phyloP scores from a whole-genome alignment of 108 stramenopile genomes.

The Parmales sp. region DNA sequence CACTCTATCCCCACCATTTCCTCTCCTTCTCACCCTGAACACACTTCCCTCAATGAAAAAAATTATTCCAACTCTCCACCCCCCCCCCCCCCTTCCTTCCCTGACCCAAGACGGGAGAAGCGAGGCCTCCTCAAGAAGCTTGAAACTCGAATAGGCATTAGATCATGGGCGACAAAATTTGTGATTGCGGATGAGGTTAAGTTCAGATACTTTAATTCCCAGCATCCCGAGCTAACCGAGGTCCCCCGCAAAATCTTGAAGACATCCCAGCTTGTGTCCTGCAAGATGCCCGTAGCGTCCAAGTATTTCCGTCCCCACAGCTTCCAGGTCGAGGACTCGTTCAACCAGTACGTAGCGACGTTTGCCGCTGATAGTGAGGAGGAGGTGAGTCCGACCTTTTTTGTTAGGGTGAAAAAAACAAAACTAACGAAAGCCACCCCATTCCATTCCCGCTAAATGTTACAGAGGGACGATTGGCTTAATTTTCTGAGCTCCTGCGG shows the following conservation, averaged over 20 bases:
- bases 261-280: background rate
- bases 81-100: too few species aligned
- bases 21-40: too few species aligned
- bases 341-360: background rate
- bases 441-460: too few species aligned
- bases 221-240: background rate
- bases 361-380: background rate
- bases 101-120: too few species aligned
- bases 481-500: background rate
- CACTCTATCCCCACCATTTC: too few species aligned
- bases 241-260: background rate
- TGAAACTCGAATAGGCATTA: background rate
- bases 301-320: background rate
- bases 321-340: background rate
- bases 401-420: too few species aligned
- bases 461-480: constrained; percentile 3
- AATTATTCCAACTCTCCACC: too few species aligned
- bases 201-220: background rate
- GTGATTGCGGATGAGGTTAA: background rate
- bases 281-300: background rate
- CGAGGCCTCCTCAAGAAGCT: background rate
- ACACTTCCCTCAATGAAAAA: too few species aligned
- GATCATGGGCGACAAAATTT: background rate
- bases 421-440: too few species aligned
- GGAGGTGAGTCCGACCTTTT: too few species aligned